A percentile compares a stretch with the other conserved stretches of the same genome.
These are phyloP conservation scores for Mycosarcoma mackinlayi DNA, from an alignment of 1,284 basidiomycete genomes.

Conservation along the genomic window DNA sequence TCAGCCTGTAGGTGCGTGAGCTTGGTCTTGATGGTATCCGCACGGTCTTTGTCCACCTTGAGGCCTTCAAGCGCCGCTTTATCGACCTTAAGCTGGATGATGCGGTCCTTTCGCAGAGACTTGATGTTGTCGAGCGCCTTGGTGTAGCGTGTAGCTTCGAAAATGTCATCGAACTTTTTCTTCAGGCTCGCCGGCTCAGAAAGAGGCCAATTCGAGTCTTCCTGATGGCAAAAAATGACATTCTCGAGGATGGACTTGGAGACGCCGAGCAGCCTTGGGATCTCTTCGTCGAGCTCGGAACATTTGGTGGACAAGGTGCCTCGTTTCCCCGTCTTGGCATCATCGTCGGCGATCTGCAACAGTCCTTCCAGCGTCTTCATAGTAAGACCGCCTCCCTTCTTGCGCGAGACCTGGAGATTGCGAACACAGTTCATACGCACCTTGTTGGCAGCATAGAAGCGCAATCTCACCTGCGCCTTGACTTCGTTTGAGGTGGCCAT, in stretches of 20 bases:
- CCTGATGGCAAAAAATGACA: constrained; percentile 99
- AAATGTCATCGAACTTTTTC: constrained; percentile 99
- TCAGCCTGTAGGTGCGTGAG: constrained; percentile 49
- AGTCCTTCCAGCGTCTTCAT: constrained; percentile 99
- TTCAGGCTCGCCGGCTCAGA: constrained; percentile 90
- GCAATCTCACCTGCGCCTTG: constrained; percentile 94
- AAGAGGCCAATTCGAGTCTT: constrained; percentile 98
- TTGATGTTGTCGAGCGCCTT: constrained; percentile 97
- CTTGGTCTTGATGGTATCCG: constrained; percentile 73
- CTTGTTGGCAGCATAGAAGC: constrained; percentile 86
- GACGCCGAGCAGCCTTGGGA: constrained; percentile 84
- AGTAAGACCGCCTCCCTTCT: constrained; percentile 77
- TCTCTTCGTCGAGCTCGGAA: constrained; percentile 89
- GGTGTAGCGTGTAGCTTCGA: constrained; percentile 87
- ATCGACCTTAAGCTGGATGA: constrained; percentile 90
- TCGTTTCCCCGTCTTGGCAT: constrained; percentile 72
- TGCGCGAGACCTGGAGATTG: constrained; percentile 90
- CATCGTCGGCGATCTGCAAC: constrained; percentile 78
- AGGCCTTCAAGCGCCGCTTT: constrained; percentile 86
- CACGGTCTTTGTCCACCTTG: constrained; percentile 83
- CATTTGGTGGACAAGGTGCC: constrained; percentile 64
- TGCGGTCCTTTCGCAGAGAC: constrained; percentile 79
- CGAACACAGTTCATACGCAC: constrained; percentile 86
- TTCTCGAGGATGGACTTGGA: constrained; percentile 97
- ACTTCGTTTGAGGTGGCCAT: constrained; percentile 99